Evolutionary conservation across 2,329 filamentous ascomycete genomes (phyloP).

Genomic region (Curvularia sp.): DNA sequence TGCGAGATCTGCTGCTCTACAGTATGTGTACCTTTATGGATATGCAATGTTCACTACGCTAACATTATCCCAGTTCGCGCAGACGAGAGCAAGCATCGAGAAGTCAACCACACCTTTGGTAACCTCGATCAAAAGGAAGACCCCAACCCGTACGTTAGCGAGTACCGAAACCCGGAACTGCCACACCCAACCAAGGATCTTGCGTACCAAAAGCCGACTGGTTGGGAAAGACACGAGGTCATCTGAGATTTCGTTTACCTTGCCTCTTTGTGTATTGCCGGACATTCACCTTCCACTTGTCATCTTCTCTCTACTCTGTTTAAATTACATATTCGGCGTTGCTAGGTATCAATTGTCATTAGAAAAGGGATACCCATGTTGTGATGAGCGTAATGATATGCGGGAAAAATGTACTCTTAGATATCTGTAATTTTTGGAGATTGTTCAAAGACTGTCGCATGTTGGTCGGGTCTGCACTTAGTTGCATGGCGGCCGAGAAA

Average conservation of each 20-base stretch:
- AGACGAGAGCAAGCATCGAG: slow-evolving; percentile 68
- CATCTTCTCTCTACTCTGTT: slow-evolving; percentile 15
- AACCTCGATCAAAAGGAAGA: slow-evolving; percentile 87
- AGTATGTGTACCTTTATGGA: slow-evolving; percentile 61
- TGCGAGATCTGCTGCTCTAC: slow-evolving; percentile 87
- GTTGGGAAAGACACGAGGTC: slow-evolving; percentile 81
- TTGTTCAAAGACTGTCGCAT: background rate
- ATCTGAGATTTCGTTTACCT: slow-evolving; percentile 29
- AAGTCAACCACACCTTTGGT: slow-evolving; percentile 93
- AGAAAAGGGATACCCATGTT: slow-evolving; percentile 14
- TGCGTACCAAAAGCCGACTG: slow-evolving; percentile 69
- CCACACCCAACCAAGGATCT: slow-evolving; percentile 76
- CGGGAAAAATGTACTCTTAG: slow-evolving; percentile 7
- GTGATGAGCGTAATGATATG: background rate
- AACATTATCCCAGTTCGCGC: slow-evolving; percentile 40
- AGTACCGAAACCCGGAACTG: slow-evolving; percentile 73
- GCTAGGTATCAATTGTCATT: slow-evolving; percentile 1
- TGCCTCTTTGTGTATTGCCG: background rate
- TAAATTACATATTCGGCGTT: slow-evolving; percentile 19
- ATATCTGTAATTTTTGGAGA: slow-evolving; percentile 10
- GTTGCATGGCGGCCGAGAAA: background rate
- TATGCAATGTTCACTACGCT: slow-evolving; percentile 10
- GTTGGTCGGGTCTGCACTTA: slow-evolving; percentile 10
- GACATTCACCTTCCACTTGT: background rate
- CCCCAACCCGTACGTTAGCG: slow-evolving; percentile 88